These are phyloP conservation scores for Cardamine occulta DNA, from an alignment of 345 rosid genomes.

Conservation along the genomic window DNA sequence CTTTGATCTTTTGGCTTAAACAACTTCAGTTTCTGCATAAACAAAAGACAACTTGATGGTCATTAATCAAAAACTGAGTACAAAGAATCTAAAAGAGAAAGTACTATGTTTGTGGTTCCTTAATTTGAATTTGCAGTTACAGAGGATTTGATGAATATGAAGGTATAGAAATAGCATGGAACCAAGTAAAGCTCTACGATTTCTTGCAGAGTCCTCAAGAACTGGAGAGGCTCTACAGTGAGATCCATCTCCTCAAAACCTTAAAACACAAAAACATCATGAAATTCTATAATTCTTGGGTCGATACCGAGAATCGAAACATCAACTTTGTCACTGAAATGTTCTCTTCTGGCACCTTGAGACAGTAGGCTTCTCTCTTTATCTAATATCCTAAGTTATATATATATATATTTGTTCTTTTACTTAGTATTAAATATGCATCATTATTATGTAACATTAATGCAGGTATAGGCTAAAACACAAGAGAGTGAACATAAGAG, in stretches of 20 bases:
- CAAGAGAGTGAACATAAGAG: conserved; percentile 85
- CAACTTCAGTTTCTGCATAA: background rate
- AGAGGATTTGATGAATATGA: conserved; percentile 92
- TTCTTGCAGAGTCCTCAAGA: conserved; percentile 92
- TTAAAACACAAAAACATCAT: conserved; percentile 86
- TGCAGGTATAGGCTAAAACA: conserved; percentile 79
- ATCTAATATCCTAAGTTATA: background rate
- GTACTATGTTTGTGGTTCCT: conserved; percentile 8
- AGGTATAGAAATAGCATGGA: conserved; percentile 99
- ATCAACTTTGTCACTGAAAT: conserved; percentile 92
- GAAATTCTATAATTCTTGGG: conserved; percentile 94
- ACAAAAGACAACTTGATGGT: conserved; percentile 4
- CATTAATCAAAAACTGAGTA: background rate
- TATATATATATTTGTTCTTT: background rate
- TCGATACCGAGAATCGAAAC: conserved; percentile 78
- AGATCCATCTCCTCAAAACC: conserved; percentile 94
- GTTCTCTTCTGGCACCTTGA: conserved; percentile 95
- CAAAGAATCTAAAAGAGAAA: conserved; percentile 13
- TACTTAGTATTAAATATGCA: background rate
- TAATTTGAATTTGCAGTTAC: conserved; percentile 56
- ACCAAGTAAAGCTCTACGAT: conserved; percentile 94
- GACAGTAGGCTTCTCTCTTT: conserved; percentile 61
- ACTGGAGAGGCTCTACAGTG: conserved; percentile 90
- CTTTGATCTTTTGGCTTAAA: conserved; percentile 3
- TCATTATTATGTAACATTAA: background rate